Evolutionary conservation across 306 rosid genomes (phyloP).

Genomic region (Cucurbita moschata): DNA sequence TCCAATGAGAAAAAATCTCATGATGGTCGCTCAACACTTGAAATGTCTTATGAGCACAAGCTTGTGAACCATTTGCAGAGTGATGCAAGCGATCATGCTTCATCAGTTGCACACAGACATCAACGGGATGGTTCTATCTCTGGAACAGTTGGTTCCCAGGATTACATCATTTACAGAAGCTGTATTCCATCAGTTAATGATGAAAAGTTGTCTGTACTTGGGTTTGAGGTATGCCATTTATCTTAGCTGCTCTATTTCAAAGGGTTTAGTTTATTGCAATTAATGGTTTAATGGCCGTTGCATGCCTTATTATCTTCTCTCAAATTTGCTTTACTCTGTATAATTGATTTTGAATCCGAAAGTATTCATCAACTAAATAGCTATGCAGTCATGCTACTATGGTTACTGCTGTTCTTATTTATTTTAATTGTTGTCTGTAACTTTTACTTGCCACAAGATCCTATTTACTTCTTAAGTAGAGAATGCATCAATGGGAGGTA

Average conservation of each 20-base stretch:
- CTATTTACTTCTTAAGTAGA: neutral
- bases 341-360: neutral
- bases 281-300: neutral
- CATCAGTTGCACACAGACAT: conserved; percentile 28
- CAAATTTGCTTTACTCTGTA: neutral
- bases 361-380: neutral
- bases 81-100: conserved; percentile 13
- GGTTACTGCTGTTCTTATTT: neutral
- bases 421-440: neutral
- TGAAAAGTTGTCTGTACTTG: conserved; percentile 59
- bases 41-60: conserved; percentile 18
- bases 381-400: neutral
- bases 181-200: conserved; percentile 60
- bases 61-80: conserved; percentile 10
- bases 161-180: conserved; percentile 70
- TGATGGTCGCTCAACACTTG: conserved; percentile 30
- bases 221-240: conserved; percentile 52
- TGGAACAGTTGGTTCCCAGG: conserved; percentile 24
- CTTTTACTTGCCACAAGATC: neutral
- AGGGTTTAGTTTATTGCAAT: neutral
- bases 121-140: conserved; percentile 29
- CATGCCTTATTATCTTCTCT: neutral
- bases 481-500: neutral
- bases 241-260: neutral
- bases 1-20: conserved; percentile 16